Base-by-base conservation (phyloP, 805 yeast genomes). In the Candida anglica region DNA sequence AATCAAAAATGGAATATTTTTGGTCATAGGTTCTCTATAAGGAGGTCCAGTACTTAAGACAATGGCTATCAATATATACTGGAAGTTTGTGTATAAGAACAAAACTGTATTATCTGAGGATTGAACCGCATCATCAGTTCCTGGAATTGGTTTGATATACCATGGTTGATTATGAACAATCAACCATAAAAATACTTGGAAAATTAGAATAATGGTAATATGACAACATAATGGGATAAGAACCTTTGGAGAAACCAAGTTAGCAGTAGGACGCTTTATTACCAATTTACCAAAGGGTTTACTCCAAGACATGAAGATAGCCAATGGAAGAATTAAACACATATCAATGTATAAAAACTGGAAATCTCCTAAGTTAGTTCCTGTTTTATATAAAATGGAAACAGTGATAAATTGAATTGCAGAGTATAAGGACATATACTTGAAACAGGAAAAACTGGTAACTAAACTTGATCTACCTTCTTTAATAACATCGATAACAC, bases 281-380 rank as follows among this genome's bases (percentile, higher is more conserved):
- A 76, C 75, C 19, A 93, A 63, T 15, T 41, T 48, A 2, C 61
- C 61, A 50, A 68, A 81, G 0, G 99, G 95, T 47, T 79, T 77
- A 1, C 97, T 81, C 98, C 98, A 93, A 4, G 97, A 89, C 98
- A 93, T 85, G 61, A 89, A 88, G 5, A 93, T 79, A 0, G 98
- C 98, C 51, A 93, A 75, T 8, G 99, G 99, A 37, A 93, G 73
- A 47, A 93, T 93, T 54, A 93, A 66, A 42, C 86, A 79, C 56
- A 93, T 58, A 61, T 93, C 99, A 55, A 93, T 93, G 76, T 89
- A 88, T 45, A 93, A 65, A 52, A 91, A 93, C 61, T 93, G 98
- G 64, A 93, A 89, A 60, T 93, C 98, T 7, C 99, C 99, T 39
- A 93, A 64, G 54, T 93, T 93, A 3, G 95, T 79, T 4, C 98